Evolutionary conservation across 2,329 filamentous ascomycete species (phyloP), one percentile per base, ranked within the genome.

Genomic region (Fusarium sp.): DNA sequence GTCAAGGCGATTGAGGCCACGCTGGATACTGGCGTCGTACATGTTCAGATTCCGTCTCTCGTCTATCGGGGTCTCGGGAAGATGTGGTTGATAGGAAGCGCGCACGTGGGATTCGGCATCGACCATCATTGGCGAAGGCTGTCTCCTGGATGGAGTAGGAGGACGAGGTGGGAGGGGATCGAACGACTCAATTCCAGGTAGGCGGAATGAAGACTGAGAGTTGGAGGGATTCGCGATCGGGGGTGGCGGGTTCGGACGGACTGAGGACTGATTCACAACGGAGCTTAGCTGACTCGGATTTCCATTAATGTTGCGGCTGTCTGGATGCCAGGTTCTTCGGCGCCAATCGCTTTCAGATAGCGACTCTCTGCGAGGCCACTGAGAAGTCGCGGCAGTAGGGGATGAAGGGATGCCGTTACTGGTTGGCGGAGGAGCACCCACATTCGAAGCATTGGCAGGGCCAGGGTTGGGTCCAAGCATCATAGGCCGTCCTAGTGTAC

Each of bases 151-250:
- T 10, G 91, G 89, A 1, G 92, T 88, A 15, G 84, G 79, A 2
- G 89, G 87, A 22, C 87, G 87, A 62, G 88, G 87, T 27, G 89
- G 91, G 25, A 92, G 84, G 59, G 93, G 90, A 76, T 95, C 94
- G 74, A 98, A 97, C 18, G 93, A 97, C 78, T 97, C 94, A 71
- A 98, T 98, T 16, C 95, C 94, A 1, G 95, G 95, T 16, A 98
- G 86, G 42, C 93, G 89, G 16, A 93, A 84, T 7, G 86, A 81
- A 9, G 85, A 87, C 73, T 91, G 89, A 76, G 79, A 84, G 79
- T 81, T 89, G 40, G 79, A 78, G 8, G 79, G 82, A 59, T 79
- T 84, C 42, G 80, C 82, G 32, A 83, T 81, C 71, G 79, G 87
- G 77, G 80, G 88, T 78, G 76, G 86, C 76, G 82, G 87, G 80